These are phyloP conservation scores for Lentinula aciculospora DNA, from an alignment of 768 basidiomycete species.

Conservation along the genomic window DNA sequence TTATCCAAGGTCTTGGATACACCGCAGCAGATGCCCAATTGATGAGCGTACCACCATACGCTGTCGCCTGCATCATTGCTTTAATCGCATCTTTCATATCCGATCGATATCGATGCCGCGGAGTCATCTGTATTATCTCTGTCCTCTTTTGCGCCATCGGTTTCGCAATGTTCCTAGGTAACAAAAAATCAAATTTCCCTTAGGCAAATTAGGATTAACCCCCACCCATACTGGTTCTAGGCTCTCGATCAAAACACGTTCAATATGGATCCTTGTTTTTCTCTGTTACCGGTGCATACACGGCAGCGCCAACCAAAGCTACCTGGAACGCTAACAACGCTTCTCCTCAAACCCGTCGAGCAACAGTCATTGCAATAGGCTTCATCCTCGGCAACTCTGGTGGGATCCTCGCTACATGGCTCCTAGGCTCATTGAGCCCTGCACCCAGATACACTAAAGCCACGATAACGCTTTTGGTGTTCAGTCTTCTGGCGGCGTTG, in stretches of 20 bases:
- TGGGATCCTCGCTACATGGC: constrained; percentile 59
- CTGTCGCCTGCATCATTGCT: constrained; percentile 35
- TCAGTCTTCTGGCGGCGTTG: constrained; percentile 15
- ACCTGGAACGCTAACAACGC: constrained; percentile 64
- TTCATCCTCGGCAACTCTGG: constrained; percentile 56
- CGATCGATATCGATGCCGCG: constrained; percentile 21
- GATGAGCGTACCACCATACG: constrained; percentile 58
- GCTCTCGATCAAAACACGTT: constrained; percentile 28
- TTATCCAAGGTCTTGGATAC: constrained; percentile 59
- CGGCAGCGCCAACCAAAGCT: constrained; percentile 42
- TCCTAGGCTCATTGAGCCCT: constrained; percentile 34
- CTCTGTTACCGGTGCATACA: constrained; percentile 45
- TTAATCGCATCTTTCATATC: constrained; percentile 18
- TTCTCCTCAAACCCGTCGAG: constrained; percentile 49
- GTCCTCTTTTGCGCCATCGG: constrained; percentile 27
- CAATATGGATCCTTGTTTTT: constrained; percentile 56
- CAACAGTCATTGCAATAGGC: constrained; percentile 51
- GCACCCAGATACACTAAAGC: constrained; percentile 18
- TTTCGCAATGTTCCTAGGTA: constrained; percentile 33
- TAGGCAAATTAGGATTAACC: no score
- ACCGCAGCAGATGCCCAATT: constrained; percentile 49
- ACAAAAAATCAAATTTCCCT: background rate
- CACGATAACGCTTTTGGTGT: constrained; percentile 6
- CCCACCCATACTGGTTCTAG: constrained; percentile 13
- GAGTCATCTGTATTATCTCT: constrained; percentile 22